These are phyloP conservation scores for Butyriboletus appendiculatus DNA, from an alignment of 1,284 basidiomycete species.

Conservation along the genomic window DNA sequence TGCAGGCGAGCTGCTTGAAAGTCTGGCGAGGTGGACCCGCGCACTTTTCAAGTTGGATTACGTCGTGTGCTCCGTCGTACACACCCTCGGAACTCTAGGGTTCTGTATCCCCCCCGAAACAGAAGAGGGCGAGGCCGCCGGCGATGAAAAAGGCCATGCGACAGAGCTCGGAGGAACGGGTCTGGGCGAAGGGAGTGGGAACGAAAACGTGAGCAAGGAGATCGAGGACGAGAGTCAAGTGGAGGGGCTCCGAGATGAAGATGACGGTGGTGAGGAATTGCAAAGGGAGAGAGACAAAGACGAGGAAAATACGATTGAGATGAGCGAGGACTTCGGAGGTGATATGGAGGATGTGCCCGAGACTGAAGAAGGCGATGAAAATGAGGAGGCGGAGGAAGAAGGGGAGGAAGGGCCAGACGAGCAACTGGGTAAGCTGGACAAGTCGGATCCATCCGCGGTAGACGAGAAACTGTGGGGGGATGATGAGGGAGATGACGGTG, in stretches of 20 bases:
- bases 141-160: conserved; percentile 46
- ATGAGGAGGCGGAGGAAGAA: conserved; percentile 52
- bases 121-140: conserved; percentile 50
- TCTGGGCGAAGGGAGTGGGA: conserved; percentile 83
- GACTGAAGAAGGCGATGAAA: conserved; percentile 48
- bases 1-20: conserved; percentile 52
- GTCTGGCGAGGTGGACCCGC: conserved; percentile 69
- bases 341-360: conserved; percentile 78
- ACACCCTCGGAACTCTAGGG: conserved; percentile 80
- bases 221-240: conserved; percentile 90
- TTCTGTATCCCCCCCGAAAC: conserved; percentile 91
- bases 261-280: conserved; percentile 51
- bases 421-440: conserved; percentile 83
- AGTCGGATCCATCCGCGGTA: conserved; percentile 82
- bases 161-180: conserved; percentile 71
- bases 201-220: conserved; percentile 88
- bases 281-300: conserved; percentile 53
- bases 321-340: conserved; percentile 80
- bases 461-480: conserved; percentile 99
- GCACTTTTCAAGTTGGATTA: conserved; percentile 85
- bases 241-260: conserved; percentile 86
- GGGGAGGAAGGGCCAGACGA: conserved; percentile 77
- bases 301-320: conserved; percentile 71
- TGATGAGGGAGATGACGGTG: conserved; percentile 57
- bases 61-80: conserved; percentile 74